Evolutionary conservation across 2,329 filamentous ascomycete genomes (phyloP), one percentile per base, ranked within the genome.

Genomic region (Fusarium tanahbumbuense): DNA sequence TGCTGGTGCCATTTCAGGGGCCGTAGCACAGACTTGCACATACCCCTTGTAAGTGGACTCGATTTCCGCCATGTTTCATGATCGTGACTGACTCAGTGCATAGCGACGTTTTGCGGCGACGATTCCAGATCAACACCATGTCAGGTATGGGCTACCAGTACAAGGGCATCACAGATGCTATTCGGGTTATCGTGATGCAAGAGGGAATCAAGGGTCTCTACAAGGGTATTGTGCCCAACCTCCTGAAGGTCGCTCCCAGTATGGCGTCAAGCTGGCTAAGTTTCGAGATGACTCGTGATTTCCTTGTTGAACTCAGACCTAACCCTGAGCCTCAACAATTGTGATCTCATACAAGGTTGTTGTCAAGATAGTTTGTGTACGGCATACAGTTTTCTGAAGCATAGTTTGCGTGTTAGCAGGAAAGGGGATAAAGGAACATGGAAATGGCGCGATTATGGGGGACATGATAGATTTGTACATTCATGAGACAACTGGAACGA

Each of bases 91-190:
- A 49, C 15, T 68, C 53, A 20, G 15, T 20, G 41, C 47, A 16
- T 11, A 96, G 93, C 78, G 94, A 97, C 78, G 95, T 99, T 4
- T 86, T 99, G 57, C 92, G 96, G 32, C 90, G 96, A 64, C 89
- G 96, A 53, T 99, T 99, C 80, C 96, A 99, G 78, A 96, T 99
- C 83, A 99, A 99, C 82, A 98, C 96, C 56, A 99, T 99, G 96
- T 93, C 92, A 49, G 96, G 96, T 54, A 95, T 99, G 90, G 96
- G 96, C 53, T 98, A 98, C 81, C 89, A 95, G 78, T 99, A 99
- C 83, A 94, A 92, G 76, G 92, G 91, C 9, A 91, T 99, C 45
- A 86, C 89, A 67, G 93, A 97, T 77, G 96, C 96, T 6, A 84
- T 99, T 68, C 88, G 84, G 54, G 89, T 92, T 53, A 99, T 99